A percentile compares a stretch with the other conserved stretches of the same genome.
Evolutionary conservation across 2,329 filamentous ascomycete species (phyloP).

Genomic region (Hypoxylon sp.): DNA sequence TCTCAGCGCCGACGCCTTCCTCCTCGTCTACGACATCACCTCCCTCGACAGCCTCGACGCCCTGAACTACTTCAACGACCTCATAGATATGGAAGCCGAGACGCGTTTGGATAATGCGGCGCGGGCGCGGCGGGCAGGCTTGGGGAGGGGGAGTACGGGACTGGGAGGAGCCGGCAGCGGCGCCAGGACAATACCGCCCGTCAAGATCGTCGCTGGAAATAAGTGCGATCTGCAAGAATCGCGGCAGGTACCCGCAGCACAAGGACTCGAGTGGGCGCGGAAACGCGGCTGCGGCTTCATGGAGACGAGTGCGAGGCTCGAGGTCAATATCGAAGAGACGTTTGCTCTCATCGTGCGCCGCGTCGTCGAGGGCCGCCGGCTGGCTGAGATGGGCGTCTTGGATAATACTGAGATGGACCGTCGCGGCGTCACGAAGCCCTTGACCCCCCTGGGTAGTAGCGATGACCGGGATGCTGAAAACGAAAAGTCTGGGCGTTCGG

Average conservation of each 20-base stretch:
- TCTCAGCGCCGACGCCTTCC: conserved; percentile 83
- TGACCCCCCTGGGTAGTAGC: conserved; percentile 65
- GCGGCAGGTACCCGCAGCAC: conserved; percentile 76
- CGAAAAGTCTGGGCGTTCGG: conserved; percentile 58
- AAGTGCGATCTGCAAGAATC: conserved; percentile 85
- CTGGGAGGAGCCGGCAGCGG: conserved; percentile 55
- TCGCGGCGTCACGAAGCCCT: conserved; percentile 70
- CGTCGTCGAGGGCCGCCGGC: conserved; percentile 70
- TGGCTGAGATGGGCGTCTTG: conserved; percentile 65
- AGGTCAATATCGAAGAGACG: conserved; percentile 91
- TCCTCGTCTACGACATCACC: conserved; percentile 91
- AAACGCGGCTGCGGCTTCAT: conserved; percentile 84
- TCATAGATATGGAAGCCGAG: conserved; percentile 87
- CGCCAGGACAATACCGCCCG: conserved; percentile 73
- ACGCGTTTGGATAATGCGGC: conserved; percentile 74
- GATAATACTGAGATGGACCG: conserved; percentile 63
- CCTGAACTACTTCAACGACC: conserved; percentile 83
- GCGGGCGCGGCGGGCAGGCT: conserved; percentile 63
- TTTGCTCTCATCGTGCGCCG: conserved; percentile 79
- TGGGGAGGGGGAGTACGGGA: conserved; percentile 52
- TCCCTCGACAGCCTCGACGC: conserved; percentile 76
- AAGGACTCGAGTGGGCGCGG: conserved; percentile 83
- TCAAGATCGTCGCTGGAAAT: conserved; percentile 89
- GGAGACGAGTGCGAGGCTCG: conserved; percentile 87
- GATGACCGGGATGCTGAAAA: conserved; percentile 50